These are phyloP conservation scores for Fraxinus pennsylvanica DNA, from an alignment of 257 asterid genomes.

Conservation along the genomic window DNA sequence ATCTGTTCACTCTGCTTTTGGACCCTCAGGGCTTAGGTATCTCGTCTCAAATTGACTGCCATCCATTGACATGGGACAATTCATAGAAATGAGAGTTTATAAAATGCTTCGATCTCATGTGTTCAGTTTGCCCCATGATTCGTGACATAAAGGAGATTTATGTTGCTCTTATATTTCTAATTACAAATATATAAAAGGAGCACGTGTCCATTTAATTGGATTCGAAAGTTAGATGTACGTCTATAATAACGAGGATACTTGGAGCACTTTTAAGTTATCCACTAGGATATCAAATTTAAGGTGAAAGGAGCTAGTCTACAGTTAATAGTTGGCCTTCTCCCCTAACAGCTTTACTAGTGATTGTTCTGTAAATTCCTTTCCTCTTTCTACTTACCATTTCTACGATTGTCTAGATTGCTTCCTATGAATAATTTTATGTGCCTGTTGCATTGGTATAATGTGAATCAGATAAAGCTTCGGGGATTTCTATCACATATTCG, in stretches of 20 bases:
- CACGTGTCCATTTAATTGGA: background rate
- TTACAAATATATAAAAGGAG: background rate
- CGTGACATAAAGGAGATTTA: background rate
- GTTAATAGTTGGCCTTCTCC: constrained; percentile 8
- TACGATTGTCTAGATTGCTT: constrained; percentile 14
- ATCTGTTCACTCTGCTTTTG: background rate
- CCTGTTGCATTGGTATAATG: constrained; percentile 24
- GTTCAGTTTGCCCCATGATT: background rate
- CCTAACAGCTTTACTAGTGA: background rate
- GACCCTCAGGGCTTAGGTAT: background rate
- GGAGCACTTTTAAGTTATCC: background rate
- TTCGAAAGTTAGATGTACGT: background rate
- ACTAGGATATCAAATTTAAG: background rate
- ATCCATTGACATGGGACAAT: background rate
- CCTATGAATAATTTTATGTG: constrained; percentile 21
- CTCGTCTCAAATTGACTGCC: background rate
- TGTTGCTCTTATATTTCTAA: background rate
- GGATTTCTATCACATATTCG: constrained; percentile 83
- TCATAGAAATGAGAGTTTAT: background rate
- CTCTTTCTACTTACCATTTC: constrained; percentile 1
- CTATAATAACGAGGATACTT: background rate
- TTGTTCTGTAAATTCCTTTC: constrained; percentile 13
- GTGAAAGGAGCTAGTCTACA: constrained; percentile 9
- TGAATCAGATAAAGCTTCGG: constrained; percentile 76
- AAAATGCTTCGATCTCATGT: background rate